Base-by-base conservation (phyloP, 306 rosid genomes). In the Quercus alba region DNA sequence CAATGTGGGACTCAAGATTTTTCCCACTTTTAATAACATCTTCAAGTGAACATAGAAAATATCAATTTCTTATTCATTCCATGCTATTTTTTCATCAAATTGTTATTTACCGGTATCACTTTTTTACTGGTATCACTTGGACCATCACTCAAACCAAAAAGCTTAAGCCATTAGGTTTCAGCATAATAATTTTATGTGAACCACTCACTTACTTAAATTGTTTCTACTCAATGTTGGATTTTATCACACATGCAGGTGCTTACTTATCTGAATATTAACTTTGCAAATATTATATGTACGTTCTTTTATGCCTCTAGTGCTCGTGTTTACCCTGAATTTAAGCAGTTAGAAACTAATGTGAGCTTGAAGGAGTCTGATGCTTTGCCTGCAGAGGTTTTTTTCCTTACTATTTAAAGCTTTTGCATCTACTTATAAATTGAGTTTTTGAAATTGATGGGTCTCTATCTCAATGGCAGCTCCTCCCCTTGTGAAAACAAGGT, bases 321-420 rank as follows among this genome's bases (percentile, higher is more conserved):
- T 74, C 86, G 91, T 68, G 84, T 88, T 66, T 88, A 88, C 70
- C 91, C 91, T 1, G 91, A 88, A 80, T 88, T 88, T 75, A 88
- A 86, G 81, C 91, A 86, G 78, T 75, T 88, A 78, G 91, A 86
- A 72, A 88, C 88, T 31, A 86, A 84, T 59, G 91, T 86, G 80
- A 88, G 89, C 89, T 81, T 88, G 86, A 88, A 86, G 80, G 91
- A 88, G 78, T 54, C 91, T 31, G 89, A 88, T 82, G 89, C 91
- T 31, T 88, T 89, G 89, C 91, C 91, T 67, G 91, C 91, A 33
- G 91, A 88, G 91, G 91, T 88, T 21, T 74, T 61, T 67, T 41
- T 38, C 51, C 17, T 63, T 28, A 26, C 3, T 5, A 28, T 8
- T 63, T 30, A 28, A 0, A 28, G 44, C 38, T 15, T 30, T 63